Base-by-base conservation (phyloP, 2,329 filamentous ascomycete genomes). In the Cadophora sp. region DNA sequence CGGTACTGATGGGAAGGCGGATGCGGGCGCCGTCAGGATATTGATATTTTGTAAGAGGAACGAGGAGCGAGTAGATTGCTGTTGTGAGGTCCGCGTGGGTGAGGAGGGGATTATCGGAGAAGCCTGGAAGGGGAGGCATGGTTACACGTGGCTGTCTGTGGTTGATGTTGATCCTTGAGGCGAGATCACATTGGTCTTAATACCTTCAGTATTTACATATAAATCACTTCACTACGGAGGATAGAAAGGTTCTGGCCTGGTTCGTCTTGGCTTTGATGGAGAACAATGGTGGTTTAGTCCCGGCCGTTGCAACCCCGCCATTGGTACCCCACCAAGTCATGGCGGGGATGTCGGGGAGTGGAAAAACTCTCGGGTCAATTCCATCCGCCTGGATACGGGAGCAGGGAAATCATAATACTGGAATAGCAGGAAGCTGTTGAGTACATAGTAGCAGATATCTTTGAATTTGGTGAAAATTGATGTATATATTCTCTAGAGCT, bases 11-110 rank as follows among this genome's bases (percentile, higher is more conserved):
- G 0, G 80, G 78, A 1, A 84, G 59, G 9, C 76, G 75, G 9
- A 84, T 77, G 0, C 80, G 76, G 3, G 79, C 81, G 12, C 77
- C 73, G 0, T 63, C 71, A 0, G 75, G 68, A 0, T 81, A 83
- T 58, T 78, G 78, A 71, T 80, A 79, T 0, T 22, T 19, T 64
- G 19, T 64, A 1, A 71, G 62, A 22, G 65, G 66, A 7, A 58
- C 19, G 19, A 65, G 64, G 27, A 59, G 53, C 6, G 65, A 34
- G 3, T 75, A 64, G 0, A 77, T 75, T 0, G 79, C 82, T 3
- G 65, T 69, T 11, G 80, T 69, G 3, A 82, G 67, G 64, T 83
- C 81, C 0, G 68, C 62, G 7, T 80, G 78, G 1, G 75, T 80
- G 5, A 66, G 68, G 29, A 71, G 60, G 4, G 67, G 69, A 58